Base-by-base conservation (phyloP, 1,139 yeast genomes). In the Suhomyces coccinellae region DNA sequence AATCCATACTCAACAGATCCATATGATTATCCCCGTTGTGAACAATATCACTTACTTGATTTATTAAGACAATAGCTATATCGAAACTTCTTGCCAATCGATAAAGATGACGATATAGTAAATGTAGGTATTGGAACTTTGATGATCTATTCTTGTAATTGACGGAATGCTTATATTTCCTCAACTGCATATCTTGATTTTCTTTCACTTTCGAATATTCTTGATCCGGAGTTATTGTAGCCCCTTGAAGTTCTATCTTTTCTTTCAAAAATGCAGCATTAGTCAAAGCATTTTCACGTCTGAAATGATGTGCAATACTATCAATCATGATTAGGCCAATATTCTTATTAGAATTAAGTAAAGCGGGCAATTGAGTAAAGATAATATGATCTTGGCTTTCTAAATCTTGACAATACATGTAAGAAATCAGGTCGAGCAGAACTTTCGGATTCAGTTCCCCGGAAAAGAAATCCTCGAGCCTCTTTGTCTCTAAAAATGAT, bases 261-360 rank as follows among this genome's bases (percentile, higher is more conserved):
- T 60, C 56, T 34, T 55, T 55, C 9, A 73, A 53, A 46, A 61
- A 67, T 3, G 57, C 52, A 3, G 64, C 52, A 49, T 61, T 68
- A 41, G 65, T 59, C 7, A 71, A 62, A 6, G 71, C 68, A 35
- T 82, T 72, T 53, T 86, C 95, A 3, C 85, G 82, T 46, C 97
- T 67, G 42, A 85, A 68, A 59, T 88, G 96, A 51, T 89, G 95
- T 0, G 96, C 88, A n/a, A 90, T 81, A 31, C 95, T 86, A 62
- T 90, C 97, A 9, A 90, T 73, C 0, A 88, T 72, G 5, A 46
- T 14, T 24, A 46, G 32, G 3, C 49, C 45, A 0, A 90, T 69
- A 16, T 86, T 55, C 36, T 79, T 83, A 2, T 81, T 71, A 2
- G 67, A 58, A 26, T 72, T 66, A 10, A 83, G 58, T 35, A 81